Base-by-base conservation (phyloP, 495 filamentous ascomycete species). In the Penicillium cataractarum region DNA sequence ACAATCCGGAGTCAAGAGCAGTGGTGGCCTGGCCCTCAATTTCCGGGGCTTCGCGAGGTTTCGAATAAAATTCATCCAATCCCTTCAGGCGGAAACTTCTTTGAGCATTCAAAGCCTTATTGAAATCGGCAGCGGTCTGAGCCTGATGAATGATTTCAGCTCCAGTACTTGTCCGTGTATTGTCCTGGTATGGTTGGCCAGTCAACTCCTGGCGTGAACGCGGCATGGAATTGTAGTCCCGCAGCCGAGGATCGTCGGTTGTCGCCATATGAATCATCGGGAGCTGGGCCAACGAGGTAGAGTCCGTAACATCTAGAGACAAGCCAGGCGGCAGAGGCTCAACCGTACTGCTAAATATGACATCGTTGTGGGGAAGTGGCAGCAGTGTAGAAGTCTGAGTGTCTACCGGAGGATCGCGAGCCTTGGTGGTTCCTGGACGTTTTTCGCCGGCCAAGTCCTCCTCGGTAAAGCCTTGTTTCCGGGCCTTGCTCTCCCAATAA, bases 391-490 rank as follows among this genome's bases (percentile, higher is more conserved):
- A 65, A 13, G 62, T 69, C 57, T 75, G 72, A 26, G 74, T 76
- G 17, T 82, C 83, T n/a, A 79, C 69, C 27, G 79, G 73, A 19
- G 89, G 90, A 73, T 96, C 93, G 64, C 93, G 87, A 58, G 89
- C 88, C 78, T 95, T 97, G 49, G 92, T 86, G 42, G 90, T 92
- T 21, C 96, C 95, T 9, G 95, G 95, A 61, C 95, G 86, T 78
- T 99, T 99, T 74, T 99, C 95, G 9, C 95, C 96, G 3, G 95
- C 95, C 49, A 93, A 83, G 73, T 99, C 95, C 46, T 96, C 94
- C 71, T 99, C 95, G 0, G 95, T 99, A 69, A 99, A 99, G 19
- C 95, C 95, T 71, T 99, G 95, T 74, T 98, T 99, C 39, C 89
- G 84, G 4, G 95, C 95, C 78, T 98, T 99, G 69, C 86, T 89